Conservation (phyloP, 345 rosid species). For the Salix koriyanagi region DNA sequence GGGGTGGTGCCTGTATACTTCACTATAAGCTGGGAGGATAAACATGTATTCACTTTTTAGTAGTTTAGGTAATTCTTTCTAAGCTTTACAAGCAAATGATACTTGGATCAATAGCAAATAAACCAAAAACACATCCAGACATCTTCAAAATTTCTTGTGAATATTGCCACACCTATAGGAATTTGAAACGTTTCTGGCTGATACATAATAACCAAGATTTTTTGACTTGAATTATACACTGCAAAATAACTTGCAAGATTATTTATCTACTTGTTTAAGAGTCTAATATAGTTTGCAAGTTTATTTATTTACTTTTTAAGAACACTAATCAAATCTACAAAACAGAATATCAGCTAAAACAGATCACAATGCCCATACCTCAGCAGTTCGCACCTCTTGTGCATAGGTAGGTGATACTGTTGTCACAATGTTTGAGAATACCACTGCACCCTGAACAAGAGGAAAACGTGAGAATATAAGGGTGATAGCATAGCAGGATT, state of each 20-base stretch:
- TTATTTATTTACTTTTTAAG: background rate
- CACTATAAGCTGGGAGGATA: too few relatives aligned
- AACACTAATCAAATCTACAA: background rate
- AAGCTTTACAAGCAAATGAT: background rate
- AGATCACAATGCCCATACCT: constrained; percentile 44
- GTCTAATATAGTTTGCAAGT: background rate
- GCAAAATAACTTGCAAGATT: background rate
- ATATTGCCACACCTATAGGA: background rate
- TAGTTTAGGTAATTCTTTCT: background rate
- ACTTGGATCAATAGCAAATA: background rate
- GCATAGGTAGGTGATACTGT: constrained; percentile 97
- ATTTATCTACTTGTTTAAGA: background rate
- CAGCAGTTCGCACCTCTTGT: constrained; percentile 86
- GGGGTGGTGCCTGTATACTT: background rate
- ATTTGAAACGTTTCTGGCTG: background rate
- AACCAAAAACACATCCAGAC: background rate
- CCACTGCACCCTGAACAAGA: constrained; percentile 75
- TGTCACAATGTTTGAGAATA: constrained; percentile 94
- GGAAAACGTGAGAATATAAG: constrained; percentile 2
- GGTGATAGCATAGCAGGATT: background rate
- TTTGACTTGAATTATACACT: background rate
- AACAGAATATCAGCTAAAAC: background rate
- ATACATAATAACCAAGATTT: background rate
- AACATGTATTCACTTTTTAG: too few relatives aligned
- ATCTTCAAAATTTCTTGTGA: background rate